Percentiles rank a stretch among this genome's conserved stretches.
These are phyloP conservation scores for Gonium pectorale DNA, from an alignment of 139 green algal species.

Conservation along the genomic window DNA sequence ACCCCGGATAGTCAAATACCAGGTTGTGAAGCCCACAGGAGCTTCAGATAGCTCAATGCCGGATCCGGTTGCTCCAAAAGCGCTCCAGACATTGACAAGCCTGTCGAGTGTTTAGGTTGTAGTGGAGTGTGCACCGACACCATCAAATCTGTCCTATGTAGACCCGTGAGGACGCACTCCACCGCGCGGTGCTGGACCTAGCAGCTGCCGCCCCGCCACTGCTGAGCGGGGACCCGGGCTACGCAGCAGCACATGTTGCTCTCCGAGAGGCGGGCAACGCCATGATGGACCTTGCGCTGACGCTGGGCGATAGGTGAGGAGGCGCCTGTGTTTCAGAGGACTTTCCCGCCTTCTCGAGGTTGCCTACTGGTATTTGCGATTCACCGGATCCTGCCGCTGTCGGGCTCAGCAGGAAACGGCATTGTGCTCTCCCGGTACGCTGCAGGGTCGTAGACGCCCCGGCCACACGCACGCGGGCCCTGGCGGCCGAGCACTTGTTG, in stretches of 20 bases:
- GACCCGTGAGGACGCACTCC: conserved; percentile 27
- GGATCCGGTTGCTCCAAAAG: too few species aligned
- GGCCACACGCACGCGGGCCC: conserved; percentile 32
- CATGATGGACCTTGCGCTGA: conserved; percentile 52
- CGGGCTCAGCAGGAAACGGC: too few species aligned
- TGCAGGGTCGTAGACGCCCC: conserved; percentile 29
- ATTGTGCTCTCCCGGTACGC: background rate
- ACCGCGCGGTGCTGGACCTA: conserved; percentile 30
- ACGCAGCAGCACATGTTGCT: conserved; percentile 32
- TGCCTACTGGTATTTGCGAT: too few species aligned
- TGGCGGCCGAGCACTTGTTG: conserved; percentile 33
- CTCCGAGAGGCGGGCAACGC: conserved; percentile 44
- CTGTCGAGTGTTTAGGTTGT: too few species aligned
- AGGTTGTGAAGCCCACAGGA: too few species aligned
- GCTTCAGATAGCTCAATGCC: too few species aligned
- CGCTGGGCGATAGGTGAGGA: conserved; percentile 31
- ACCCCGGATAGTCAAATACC: too few species aligned
- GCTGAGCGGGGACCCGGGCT: conserved; percentile 43
- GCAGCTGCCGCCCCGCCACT: conserved; percentile 22
- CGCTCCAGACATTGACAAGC: too few species aligned
- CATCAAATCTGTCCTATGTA: background rate
- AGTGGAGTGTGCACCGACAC: too few species aligned
- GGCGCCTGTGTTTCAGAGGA: background rate
- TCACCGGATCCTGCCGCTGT: too few species aligned
- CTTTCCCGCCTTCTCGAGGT: background rate